phyloP scores from a whole-genome alignment of 2,329 filamentous ascomycete species.

The Ascosphaera aggregata region DNA sequence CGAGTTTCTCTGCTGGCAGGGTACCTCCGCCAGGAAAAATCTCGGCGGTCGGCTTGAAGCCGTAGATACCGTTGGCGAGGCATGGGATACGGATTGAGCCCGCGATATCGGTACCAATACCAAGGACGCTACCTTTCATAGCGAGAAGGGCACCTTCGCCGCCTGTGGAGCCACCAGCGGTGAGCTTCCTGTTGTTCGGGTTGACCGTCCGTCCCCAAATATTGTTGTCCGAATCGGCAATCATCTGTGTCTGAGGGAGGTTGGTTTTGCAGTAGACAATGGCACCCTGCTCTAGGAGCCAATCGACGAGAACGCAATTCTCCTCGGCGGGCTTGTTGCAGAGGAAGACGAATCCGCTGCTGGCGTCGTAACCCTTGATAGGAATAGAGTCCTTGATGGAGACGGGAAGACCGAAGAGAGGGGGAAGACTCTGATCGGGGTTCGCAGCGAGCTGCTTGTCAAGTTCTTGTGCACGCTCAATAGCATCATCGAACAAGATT shows the following conservation, averaged over 20 bases:
- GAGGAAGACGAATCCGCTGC: constrained; percentile 7
- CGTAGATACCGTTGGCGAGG: constrained; percentile 18
- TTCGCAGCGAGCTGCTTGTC: constrained; percentile 6
- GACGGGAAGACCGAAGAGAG: constrained; percentile 11
- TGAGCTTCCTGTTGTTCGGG: constrained; percentile 38
- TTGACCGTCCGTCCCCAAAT: constrained; percentile 35
- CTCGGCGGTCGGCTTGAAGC: constrained; percentile 16
- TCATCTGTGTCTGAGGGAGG: constrained; percentile 43
- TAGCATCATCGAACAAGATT: constrained; percentile 9
- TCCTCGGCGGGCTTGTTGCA: constrained; percentile 2
- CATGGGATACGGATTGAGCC: constrained; percentile 21
- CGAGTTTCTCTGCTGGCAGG: constrained; percentile 15
- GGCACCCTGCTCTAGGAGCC: constrained; percentile 18
- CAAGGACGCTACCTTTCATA: constrained; percentile 34
- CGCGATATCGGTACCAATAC: constrained; percentile 40
- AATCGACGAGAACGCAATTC: constrained; percentile 5
- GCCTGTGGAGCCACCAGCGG: constrained; percentile 41
- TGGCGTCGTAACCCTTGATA: constrained; percentile 5
- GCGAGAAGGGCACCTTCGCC: constrained; percentile 41
- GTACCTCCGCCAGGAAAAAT: constrained; percentile 14
- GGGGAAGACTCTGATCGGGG: constrained; percentile 7
- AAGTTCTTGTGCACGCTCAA: constrained; percentile 8
- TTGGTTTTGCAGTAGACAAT: constrained; percentile 35
- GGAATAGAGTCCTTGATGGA: constrained; percentile 11
- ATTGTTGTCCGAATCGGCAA: constrained; percentile 16